Conservation (phyloP, 768 basidiomycete species). For the Mycena chlorophos region DNA sequence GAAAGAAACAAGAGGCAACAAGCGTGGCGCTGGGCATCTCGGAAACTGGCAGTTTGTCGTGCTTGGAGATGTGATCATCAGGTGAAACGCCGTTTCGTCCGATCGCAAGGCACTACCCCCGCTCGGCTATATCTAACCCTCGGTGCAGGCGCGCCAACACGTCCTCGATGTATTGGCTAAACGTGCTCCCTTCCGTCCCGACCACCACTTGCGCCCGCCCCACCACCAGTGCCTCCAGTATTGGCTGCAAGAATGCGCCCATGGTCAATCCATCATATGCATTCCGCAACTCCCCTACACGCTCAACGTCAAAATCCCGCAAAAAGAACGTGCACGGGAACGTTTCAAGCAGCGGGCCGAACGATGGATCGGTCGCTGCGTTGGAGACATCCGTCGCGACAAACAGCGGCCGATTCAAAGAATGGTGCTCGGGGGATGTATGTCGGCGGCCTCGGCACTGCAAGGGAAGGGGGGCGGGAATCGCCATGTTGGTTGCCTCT, state of each 20-base stretch:
- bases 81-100: too few relatives aligned
- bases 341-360: constrained; percentile 46
- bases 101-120: too few relatives aligned
- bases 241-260: constrained; percentile 51
- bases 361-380: constrained; percentile 41
- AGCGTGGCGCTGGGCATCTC: too few relatives aligned
- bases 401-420: constrained; percentile 60
- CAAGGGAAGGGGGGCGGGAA: constrained; percentile 24
- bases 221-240: constrained; percentile 72
- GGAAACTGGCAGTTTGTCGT: too few relatives aligned
- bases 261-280: constrained; percentile 51
- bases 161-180: constrained; percentile 67
- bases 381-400: constrained; percentile 60
- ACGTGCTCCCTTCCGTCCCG: constrained; percentile 76
- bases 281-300: constrained; percentile 41
- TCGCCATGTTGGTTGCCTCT: constrained; percentile 29
- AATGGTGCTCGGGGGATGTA: constrained; percentile 26
- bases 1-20: too few relatives aligned
- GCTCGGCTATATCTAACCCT: constrained; percentile 48
- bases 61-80: too few relatives aligned
- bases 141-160: constrained; percentile 67
- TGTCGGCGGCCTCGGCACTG: constrained; percentile 45
- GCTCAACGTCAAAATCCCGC: constrained; percentile 43
- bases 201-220: constrained; percentile 57
- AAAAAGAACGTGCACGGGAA: constrained; percentile 70